Conservation (phyloP, 192 early-diverging fungal genomes). For the Dissophora ornata region DNA sequence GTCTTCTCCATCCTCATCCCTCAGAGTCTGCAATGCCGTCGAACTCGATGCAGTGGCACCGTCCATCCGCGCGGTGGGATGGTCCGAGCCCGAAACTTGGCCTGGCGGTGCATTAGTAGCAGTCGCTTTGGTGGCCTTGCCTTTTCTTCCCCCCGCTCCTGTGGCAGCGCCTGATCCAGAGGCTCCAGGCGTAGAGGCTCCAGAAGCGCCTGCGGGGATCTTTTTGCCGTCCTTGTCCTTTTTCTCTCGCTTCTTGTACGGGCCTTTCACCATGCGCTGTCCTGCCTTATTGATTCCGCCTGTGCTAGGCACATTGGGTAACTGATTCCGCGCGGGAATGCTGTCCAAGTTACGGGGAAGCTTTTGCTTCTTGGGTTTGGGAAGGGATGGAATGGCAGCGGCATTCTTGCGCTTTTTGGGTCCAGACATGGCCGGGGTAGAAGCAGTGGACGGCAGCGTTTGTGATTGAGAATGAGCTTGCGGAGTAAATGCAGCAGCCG, state of each 20-base stretch:
- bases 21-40: background rate
- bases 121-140: constrained; percentile 7
- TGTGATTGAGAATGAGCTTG: background rate
- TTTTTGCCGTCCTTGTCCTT: constrained; percentile 42
- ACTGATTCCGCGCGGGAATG: constrained; percentile 28
- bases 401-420: constrained; percentile 38
- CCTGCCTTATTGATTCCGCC: constrained; percentile 23
- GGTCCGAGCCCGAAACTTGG: background rate
- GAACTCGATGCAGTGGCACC: background rate
- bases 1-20: constrained; percentile 7
- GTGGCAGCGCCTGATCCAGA: background rate
- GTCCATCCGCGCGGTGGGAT: background rate
- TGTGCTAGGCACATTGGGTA: constrained; percentile 29
- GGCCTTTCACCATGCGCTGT: constrained; percentile 44
- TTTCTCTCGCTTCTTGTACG: constrained; percentile 51
- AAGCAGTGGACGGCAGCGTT: background rate
- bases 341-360: constrained; percentile 39
- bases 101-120: background rate
- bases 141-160: constrained; percentile 5
- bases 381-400: constrained; percentile 12
- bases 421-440: background rate
- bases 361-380: constrained; percentile 51
- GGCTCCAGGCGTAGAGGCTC: background rate
- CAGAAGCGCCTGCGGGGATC: background rate
- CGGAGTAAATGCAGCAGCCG: background rate